Evolutionary conservation across 2,329 filamentous ascomycete genomes (phyloP), one percentile per base, ranked within the genome.

Genomic region (Didymellaceae sp.): DNA sequence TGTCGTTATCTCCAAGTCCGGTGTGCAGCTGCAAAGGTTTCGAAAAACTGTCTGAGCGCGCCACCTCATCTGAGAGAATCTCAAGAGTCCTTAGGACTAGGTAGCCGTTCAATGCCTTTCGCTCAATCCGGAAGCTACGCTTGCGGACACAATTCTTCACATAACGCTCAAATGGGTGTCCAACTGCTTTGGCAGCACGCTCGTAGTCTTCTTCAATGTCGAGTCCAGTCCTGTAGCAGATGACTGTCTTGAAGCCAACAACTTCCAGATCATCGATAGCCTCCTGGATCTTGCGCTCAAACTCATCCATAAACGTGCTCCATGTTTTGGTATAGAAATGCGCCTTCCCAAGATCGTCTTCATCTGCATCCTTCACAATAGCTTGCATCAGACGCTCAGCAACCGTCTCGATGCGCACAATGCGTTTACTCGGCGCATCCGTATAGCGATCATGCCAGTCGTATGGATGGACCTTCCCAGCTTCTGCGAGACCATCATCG

Each of bases 1-100:
- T 87, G 62, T 94, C 90, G 58, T 86, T 89, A 65, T 94, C 90
- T 1, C 90, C 90, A 0, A 94, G 78, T 0, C 90, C 90, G 0
- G 89, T 94, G 63, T 95, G 90, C 57, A 96, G 88, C 64, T 95
- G 90, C 10, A 95, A 77, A 0, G 90, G 89, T 67, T 93, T 94
- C 48, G 82, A 82, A 2, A 71, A 52, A 3, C 61, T 61, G 22
- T 73, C 72, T 3, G 67, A 68, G 22, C 57, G 62, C 14, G 62
- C 54, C 10, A 63, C 14, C 13, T 68, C 70, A 24, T 75, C 72
- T 1, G 73, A 74, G 6, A 93, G 80, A 21, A 85, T 68, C 35
- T 80, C 76, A 6, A 90, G 84, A 0, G 85, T 80, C 22, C 80
- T 77, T 45, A 88, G 81, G 1, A 94, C 84, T 3, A 93, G 72